These are phyloP conservation scores for Colletotrichum orchidophilum DNA, from an alignment of 2,329 filamentous ascomycete species.

Conservation along the genomic window DNA sequence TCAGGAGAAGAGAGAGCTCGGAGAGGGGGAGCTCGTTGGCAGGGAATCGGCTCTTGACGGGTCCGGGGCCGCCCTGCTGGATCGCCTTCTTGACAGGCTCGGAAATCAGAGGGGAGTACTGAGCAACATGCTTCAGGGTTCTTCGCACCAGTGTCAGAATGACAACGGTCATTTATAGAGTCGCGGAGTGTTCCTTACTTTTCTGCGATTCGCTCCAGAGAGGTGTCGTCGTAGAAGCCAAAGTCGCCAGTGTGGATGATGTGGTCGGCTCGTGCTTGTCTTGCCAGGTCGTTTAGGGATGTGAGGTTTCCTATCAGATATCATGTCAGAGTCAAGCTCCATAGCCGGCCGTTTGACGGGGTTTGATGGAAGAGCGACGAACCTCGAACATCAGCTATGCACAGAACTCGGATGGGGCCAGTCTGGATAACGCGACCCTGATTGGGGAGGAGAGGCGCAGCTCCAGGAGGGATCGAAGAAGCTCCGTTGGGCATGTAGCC, in stretches of 20 bases:
- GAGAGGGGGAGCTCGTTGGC: slow-evolving; percentile 88
- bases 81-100: slow-evolving; percentile 79
- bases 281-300: slow-evolving; percentile 95
- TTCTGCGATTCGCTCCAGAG: slow-evolving; percentile 95
- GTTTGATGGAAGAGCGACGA: slow-evolving; percentile 38
- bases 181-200: slow-evolving; percentile 71
- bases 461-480: slow-evolving; percentile 63
- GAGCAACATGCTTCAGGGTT: slow-evolving; percentile 96
- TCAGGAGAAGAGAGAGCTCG: slow-evolving; percentile 88
- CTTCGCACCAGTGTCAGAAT: slow-evolving; percentile 55
- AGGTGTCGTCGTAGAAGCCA: slow-evolving; percentile 97
- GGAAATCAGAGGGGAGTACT: slow-evolving; percentile 94
- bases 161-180: slow-evolving; percentile 12
- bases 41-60: slow-evolving; percentile 87
- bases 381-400: slow-evolving; percentile 79
- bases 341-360: background rate
- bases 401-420: slow-evolving; percentile 73
- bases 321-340: slow-evolving; percentile 2
- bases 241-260: slow-evolving; percentile 99
- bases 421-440: slow-evolving; percentile 73
- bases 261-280: slow-evolving; percentile 92
- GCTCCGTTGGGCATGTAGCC: slow-evolving; percentile 73
- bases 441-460: slow-evolving; percentile 72
- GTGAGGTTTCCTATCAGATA: slow-evolving; percentile 81
- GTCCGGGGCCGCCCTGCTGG: slow-evolving; percentile 71